A percentile compares a stretch with the other conserved stretches of the same genome.
Evolutionary conservation across 2,329 filamentous ascomycete genomes (phyloP).

Genomic region (Botrytis deweyae): DNA sequence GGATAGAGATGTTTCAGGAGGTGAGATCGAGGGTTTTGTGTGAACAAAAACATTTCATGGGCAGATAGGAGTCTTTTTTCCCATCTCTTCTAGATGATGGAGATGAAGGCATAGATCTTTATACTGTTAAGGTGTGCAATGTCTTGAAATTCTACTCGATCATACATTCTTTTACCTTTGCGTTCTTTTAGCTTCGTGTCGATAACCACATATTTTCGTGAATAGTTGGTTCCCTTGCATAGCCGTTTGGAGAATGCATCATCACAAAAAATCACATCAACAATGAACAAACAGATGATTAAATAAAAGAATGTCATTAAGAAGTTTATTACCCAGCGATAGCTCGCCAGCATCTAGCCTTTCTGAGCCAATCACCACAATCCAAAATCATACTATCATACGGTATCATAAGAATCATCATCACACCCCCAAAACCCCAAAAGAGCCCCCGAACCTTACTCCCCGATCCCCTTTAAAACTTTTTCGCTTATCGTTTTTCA

Average conservation of each 20-base stretch:
- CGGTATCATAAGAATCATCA: slow-evolving; percentile 20
- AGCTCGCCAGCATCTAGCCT: slow-evolving; percentile 13
- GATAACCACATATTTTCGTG: not conserved
- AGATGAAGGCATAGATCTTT: not conserved
- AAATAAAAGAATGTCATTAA: slow-evolving; percentile 16
- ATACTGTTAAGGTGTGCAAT: no score
- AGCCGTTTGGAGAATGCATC: no score
- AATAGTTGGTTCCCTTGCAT: no score
- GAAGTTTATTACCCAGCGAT: not conserved
- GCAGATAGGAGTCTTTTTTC: not conserved
- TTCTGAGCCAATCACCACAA: not conserved
- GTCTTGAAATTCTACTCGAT: not conserved
- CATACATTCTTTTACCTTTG: not conserved
- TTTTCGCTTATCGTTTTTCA: not conserved
- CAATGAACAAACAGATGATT: not conserved
- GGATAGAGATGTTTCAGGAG: no score
- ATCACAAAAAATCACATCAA: no score
- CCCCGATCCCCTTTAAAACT: not conserved
- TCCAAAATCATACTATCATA: slow-evolving; percentile 13
- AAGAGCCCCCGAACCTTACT: not conserved
- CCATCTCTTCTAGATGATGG: no score
- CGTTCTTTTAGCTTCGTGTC: not conserved
- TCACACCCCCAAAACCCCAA: not conserved
- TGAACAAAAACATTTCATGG: not conserved
- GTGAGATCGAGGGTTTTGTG: not conserved